Evolutionary conservation across 2,329 filamentous ascomycete genomes (phyloP), one percentile per base, ranked within the genome.

Genomic region (Microascus cirrosus): DNA sequence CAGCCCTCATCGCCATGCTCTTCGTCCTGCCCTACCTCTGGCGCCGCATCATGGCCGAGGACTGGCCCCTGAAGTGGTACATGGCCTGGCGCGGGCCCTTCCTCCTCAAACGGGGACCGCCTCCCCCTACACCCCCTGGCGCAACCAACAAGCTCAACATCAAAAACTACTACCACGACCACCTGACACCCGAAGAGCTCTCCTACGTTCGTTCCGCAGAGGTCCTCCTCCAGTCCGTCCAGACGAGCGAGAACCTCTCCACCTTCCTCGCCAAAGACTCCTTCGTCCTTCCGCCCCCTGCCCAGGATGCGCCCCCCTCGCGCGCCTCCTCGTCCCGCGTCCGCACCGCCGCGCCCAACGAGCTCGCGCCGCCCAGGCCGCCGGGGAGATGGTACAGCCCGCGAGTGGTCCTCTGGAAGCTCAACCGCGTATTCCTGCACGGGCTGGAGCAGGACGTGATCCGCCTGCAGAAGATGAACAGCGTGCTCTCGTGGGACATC

Each of bases 21-120:
- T 82, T 82, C 63, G 69, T 82, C 59, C 68, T 83, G 6, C 79
- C 80, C 1, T 83, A 73, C 60, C 67, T 82, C 32, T 74, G 79
- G 67, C 71, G 74, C 35, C 72, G 74, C 28, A 73, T 82, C 20
- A 67, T 80, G 61, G 68, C 71, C 54, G 73, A 79, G 48, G 80
- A 83, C 62, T 79, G 76, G 73, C 72, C 73, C 18, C 64, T 82
- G 7, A 75, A 71, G 59, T 73, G 72, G 68, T 79, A 74, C 63
- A 70, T 81, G 56, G 64, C 76, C 35, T 69, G 76, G 62, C 67
- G 73, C 12, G 80, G 80, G 0, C 78, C 76, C 13, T 66, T 75
- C 36, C 71, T 81, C 1, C 70, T 77, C 12, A 66, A 63, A 25
- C 71, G 75, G 18, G 65, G 69, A 15, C 64, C 65, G 0, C 69